Evolutionary conservation across 768 basidiomycete genomes (phyloP).

Genomic region (Lanmaoa pseudosensibilis): DNA sequence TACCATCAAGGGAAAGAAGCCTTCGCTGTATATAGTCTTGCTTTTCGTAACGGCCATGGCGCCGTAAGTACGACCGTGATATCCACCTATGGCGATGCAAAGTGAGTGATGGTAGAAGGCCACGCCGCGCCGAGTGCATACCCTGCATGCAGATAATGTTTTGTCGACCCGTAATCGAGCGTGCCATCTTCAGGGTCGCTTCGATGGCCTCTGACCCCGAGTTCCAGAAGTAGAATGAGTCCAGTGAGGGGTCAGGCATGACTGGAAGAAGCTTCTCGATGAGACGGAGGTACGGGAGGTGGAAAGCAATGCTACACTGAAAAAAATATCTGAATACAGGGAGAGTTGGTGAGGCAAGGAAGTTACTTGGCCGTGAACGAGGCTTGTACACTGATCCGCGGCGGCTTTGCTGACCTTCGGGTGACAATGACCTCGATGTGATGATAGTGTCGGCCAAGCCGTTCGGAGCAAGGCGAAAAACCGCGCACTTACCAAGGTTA

Average conservation of each 20-base stretch:
- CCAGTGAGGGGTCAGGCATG: slow-evolving; percentile 89
- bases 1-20: slow-evolving; percentile 82
- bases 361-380: slow-evolving; percentile 75
- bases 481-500: slow-evolving; percentile 57
- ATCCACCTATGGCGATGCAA: slow-evolving; percentile 51
- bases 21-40: slow-evolving; percentile 88
- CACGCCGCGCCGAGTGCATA: slow-evolving; percentile 13
- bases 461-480: neutral
- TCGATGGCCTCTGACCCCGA: slow-evolving; percentile 94
- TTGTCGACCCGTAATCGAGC: slow-evolving; percentile 72
- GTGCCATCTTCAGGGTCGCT: slow-evolving; percentile 85
- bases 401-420: slow-evolving; percentile 84
- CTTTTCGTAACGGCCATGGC: slow-evolving; percentile 92
- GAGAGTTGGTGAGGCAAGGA: neutral
- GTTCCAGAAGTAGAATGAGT: slow-evolving; percentile 98
- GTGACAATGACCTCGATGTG: slow-evolving; percentile 73
- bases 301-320: slow-evolving; percentile 87
- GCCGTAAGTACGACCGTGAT: slow-evolving; percentile 92
- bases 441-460: neutral
- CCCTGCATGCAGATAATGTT: slow-evolving; percentile 94
- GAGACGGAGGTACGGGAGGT: slow-evolving; percentile 82
- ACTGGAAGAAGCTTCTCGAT: slow-evolving; percentile 81
- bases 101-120: neutral
- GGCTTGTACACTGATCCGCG: slow-evolving; percentile 79
- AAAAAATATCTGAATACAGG: neutral